Base-by-base conservation (phyloP, 228 moss, liverwort and hornwort species). In the Sphagnum magellanicum region DNA sequence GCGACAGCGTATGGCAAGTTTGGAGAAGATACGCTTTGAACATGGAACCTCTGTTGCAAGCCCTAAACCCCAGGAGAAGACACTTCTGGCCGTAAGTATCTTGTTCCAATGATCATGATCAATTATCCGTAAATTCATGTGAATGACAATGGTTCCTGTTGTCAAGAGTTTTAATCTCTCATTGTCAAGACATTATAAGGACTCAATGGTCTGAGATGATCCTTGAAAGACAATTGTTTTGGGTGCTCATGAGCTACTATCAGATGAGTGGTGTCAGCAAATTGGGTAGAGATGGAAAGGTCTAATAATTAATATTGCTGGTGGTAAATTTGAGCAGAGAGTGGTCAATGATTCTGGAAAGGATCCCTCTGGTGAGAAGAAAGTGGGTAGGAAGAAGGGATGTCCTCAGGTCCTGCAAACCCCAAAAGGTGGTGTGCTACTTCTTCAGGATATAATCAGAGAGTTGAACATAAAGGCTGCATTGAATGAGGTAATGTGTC, bases 1-100 rank as follows among this genome's bases (percentile, higher is more conserved):
- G 70, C 70, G 60, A 61, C 70, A 71, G 8, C 61, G 70, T 14
- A 71, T 71, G 70, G 70, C 70, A 49, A 71, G 70, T 15, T 52
- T 71, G 59, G 70, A 71, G 16, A 71, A 71, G 62, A 71, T 71
- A 13, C 61, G 50, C 49, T 63, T 50, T 12, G 70, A 71, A 51
- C 49, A 13, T 47, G 70, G 48, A 10, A 49, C 14, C 6, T 49
- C 64, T 49, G 5, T 49, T 64, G 49, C 48, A 48, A 10, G 48
- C 10, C 5, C 64, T 64, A 14, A 64, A 48, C 5, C 11, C 48
- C 48, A 50, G 10, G 11, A 9, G 9, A 48, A 46, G 48, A 49
- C 14, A 10, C 64, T 8, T 64, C 9, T 46, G 64, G 64, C 48
- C 5, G 64, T 67, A 49, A 48, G 9, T 49, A 46, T 17, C 69